Evolutionary conservation across 23 red algal genomes (phyloP).

Genomic region (Gracilaria gracilis): DNA sequence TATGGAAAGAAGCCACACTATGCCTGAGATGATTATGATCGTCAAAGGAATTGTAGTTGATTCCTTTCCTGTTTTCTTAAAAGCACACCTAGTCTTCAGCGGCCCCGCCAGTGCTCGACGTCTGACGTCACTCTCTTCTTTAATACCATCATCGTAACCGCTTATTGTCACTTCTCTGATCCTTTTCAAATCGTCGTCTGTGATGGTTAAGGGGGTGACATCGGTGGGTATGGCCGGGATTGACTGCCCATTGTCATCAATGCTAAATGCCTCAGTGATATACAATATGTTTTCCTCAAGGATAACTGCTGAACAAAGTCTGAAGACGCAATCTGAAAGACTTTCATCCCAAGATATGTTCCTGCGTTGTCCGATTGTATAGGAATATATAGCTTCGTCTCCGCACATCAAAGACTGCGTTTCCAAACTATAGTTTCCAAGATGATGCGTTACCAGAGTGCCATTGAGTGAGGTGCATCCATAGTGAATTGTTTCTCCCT

Average conservation of each 20-base stretch:
- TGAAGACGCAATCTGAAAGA: background rate
- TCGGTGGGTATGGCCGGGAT: background rate
- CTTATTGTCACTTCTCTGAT: background rate
- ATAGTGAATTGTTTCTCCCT: conserved; percentile 10
- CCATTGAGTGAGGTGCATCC: conserved; percentile 10
- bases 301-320: background rate
- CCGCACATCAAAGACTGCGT: background rate
- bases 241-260: background rate
- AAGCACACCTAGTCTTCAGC: too few species aligned
- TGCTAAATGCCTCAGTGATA: background rate
- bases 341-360: background rate
- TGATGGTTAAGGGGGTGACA: background rate
- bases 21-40: background rate
- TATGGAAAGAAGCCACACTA: background rate
- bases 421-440: conserved; percentile 11
- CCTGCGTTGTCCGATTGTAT: background rate
- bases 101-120: too few species aligned
- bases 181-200: background rate
- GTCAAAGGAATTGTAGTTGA: too few species aligned
- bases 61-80: too few species aligned
- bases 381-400: background rate
- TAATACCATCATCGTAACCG: background rate
- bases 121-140: background rate
- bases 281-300: background rate
- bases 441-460: background rate